Evolutionary conservation across 805 yeast species (phyloP).

Genomic region (Hanseniaspora guilliermondii): DNA sequence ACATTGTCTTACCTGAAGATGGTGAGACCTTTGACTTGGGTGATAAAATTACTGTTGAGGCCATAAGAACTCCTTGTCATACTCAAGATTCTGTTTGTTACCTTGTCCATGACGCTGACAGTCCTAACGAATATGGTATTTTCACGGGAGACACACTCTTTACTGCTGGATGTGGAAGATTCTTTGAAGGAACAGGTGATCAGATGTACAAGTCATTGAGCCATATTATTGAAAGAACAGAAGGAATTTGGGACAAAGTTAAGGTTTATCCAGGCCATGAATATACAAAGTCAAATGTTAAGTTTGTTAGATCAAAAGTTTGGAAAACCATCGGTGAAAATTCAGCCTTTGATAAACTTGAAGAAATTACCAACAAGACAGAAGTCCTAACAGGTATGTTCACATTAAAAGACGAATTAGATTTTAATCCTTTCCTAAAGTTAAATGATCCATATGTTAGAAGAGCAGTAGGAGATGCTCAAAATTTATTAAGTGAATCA

Average conservation of each 20-base stretch:
- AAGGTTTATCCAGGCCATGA: conserved; percentile 93
- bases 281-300: conserved; percentile 72
- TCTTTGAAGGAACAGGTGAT: conserved; percentile 77
- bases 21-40: conserved; percentile 54
- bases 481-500: conserved; percentile 26
- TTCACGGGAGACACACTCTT: conserved; percentile 95
- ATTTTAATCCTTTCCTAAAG: conserved; percentile 84
- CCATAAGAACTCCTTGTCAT: conserved; percentile 94
- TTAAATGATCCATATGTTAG: conserved; percentile 51
- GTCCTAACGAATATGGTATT: conserved; percentile 52
- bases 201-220: conserved; percentile 70
- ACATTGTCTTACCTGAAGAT: conserved; percentile 38
- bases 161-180: conserved; percentile 90
- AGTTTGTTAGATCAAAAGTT: conserved; percentile 59
- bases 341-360: conserved; percentile 42
- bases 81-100: conserved; percentile 94
- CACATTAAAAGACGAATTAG: conserved; percentile 71
- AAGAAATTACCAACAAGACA: conserved; percentile 37
- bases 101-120: conserved; percentile 47
- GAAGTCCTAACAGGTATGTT: conserved; percentile 77
- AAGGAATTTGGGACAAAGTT: conserved; percentile 36
- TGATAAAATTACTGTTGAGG: conserved; percentile 48
- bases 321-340: conserved; percentile 29
- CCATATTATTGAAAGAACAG: conserved; percentile 34
- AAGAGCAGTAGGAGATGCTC: conserved; percentile 41